These are phyloP conservation scores for Xylaria multiplex DNA, from an alignment of 2,329 filamentous ascomycete genomes.

Conservation along the genomic window DNA sequence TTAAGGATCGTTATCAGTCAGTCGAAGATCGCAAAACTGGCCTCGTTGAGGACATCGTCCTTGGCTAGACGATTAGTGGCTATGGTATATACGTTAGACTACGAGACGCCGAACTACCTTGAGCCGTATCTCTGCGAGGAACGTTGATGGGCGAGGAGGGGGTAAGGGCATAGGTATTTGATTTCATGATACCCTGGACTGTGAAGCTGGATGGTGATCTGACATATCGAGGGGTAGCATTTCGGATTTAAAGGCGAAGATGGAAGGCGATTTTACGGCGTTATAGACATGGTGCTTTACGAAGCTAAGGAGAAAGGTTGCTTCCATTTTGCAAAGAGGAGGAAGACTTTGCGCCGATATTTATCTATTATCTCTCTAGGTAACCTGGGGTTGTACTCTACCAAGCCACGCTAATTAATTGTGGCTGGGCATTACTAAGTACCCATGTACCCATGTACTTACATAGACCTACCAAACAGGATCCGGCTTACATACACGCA, in stretches of 20 bases:
- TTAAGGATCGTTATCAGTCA: constrained; percentile 39
- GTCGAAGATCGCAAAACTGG: constrained; percentile 44
- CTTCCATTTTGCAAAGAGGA: constrained; percentile 1
- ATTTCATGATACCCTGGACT: constrained; percentile 34
- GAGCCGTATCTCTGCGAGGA: neutral
- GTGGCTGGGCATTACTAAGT: neutral
- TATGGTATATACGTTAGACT: neutral
- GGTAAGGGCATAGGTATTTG: constrained; percentile 20
- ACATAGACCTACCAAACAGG: too few relatives aligned
- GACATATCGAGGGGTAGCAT: constrained; percentile 8
- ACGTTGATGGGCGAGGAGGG: neutral
- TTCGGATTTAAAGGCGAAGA: constrained; percentile 5
- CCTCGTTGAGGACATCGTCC: constrained; percentile 44
- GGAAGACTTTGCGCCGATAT: constrained; percentile 5
- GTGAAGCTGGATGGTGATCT: constrained; percentile 3
- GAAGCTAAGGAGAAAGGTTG: constrained; percentile 11
- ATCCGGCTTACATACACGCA: too few relatives aligned
- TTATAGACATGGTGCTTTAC: constrained; percentile 7
- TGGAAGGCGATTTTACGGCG: constrained; percentile 1
- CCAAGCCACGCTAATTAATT: neutral
- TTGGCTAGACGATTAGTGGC: constrained; percentile 38
- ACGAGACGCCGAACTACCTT: neutral
- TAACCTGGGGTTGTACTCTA: neutral
- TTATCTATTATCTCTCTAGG: neutral
- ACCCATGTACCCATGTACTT: neutral